Base-by-base conservation (phyloP, 1,139 yeast genomes). In the Geotrichum histeridarum region DNA sequence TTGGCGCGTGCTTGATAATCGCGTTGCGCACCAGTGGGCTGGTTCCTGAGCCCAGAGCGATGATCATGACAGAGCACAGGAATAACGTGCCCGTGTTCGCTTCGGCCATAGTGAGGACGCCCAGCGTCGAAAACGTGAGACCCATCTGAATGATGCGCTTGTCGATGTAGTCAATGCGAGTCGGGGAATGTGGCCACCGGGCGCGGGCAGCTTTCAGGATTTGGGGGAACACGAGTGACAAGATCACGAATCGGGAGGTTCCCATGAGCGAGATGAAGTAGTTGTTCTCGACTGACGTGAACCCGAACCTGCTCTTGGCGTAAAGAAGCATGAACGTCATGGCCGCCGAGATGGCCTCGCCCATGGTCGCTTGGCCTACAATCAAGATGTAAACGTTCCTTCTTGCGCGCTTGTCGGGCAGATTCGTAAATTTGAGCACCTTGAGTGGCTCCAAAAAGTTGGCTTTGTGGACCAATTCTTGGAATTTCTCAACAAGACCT, bases 261-360 rank as follows among this genome's bases (percentile, higher is more conserved):
- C 88, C 85, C 1, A 77, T 61, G 0, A 77, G 57, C 0, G 91
- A 80, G 56, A 87, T 68, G 56, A 80, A 76, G 57, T 77, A 76
- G 6, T 93, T 89, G 33, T 84, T 69, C 50, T 78, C 78, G 3
- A 73, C 76, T 17, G 87, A 76, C 1, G 72, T 70, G 88, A 93
- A 84, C 22, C 75, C 62, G 67, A 81, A 86, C 43, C 64, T 67
- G 64, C 76, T 81, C 33, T 84, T 79, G 0, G 84, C 79, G 63
- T 80, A 86, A 35, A 87, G 70, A 1, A 84, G 67, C 17, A 79
- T 59, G 1, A 83, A 70, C 18, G 80, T 77, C 8, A 77, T 77
- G 32, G 69, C 55, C 1, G 75, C 73, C 8, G 68, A 59, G 1
- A 69, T 64, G 36, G 67, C 51, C 47, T 64, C 67, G 22, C 76